phyloP scores from a whole-genome alignment of 225 moss, liverwort and hornwort genomes.

The Ulota crispa region DNA sequence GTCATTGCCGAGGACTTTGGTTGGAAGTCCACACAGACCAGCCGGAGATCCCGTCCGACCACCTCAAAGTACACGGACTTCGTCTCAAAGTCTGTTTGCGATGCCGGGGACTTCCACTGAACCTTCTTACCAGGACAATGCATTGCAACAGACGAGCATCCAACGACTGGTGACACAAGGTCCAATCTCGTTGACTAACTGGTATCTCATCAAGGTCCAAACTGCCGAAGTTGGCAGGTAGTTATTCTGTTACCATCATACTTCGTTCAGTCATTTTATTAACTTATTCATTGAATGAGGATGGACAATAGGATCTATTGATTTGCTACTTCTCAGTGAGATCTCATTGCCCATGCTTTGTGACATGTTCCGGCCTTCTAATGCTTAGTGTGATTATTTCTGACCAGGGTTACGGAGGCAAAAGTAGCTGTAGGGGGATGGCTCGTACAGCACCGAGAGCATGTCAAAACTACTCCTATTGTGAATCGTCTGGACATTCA shows the following conservation, averaged over 20 bases:
- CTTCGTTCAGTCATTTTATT: background rate
- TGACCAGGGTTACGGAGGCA: constrained; percentile 39
- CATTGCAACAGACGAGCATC: constrained; percentile 33
- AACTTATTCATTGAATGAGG: background rate
- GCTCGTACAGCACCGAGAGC: constrained; percentile 47
- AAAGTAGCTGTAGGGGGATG: constrained; percentile 55
- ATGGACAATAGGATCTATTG: background rate
- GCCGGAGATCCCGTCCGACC: constrained; percentile 30
- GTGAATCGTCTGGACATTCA: constrained; percentile 50
- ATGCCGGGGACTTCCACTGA: constrained; percentile 42
- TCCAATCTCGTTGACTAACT: constrained; percentile 49
- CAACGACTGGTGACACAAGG: constrained; percentile 57
- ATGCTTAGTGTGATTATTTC: background rate
- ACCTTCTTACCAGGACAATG: constrained; percentile 47
- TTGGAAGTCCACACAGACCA: constrained; percentile 32
- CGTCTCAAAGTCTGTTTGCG: constrained; percentile 33
- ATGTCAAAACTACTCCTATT: constrained; percentile 55
- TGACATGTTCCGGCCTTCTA: constrained; percentile 14
- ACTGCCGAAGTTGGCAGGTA: constrained; percentile 48
- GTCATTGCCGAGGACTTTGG: constrained; percentile 28
- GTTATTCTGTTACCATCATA: constrained; percentile 4
- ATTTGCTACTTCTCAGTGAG: background rate
- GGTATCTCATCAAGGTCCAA: constrained; percentile 58
- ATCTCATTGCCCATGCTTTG: background rate
- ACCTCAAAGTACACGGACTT: constrained; percentile 35